Percentiles rank a stretch among this genome's conserved stretches.
phyloP scores from a whole-genome alignment of 2,329 filamentous ascomycete species.

The Aspergillus sp. region DNA sequence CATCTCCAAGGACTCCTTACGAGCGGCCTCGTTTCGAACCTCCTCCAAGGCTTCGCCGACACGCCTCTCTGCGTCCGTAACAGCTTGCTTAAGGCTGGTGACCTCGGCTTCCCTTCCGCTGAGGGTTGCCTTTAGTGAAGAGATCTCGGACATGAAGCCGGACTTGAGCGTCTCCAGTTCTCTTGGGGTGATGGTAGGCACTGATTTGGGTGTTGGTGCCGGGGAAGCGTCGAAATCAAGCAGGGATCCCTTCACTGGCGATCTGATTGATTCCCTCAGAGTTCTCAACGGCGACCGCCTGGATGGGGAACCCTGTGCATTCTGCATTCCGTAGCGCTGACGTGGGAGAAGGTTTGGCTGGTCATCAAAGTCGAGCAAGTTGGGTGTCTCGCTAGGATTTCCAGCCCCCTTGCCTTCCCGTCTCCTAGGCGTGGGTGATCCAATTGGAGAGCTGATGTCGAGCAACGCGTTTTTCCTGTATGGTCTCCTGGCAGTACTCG shows the following conservation, averaged over 20 bases:
- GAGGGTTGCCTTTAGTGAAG: conserved; percentile 81
- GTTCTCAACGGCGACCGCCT: conserved; percentile 37
- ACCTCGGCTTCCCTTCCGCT: conserved; percentile 92
- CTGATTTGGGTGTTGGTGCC: conserved; percentile 79
- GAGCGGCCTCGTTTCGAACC: conserved; percentile 63
- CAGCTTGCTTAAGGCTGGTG: conserved; percentile 72
- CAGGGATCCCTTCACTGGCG: conserved; percentile 53
- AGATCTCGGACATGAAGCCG: conserved; percentile 82
- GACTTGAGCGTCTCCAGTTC: conserved; percentile 92
- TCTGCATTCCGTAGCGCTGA: conserved; percentile 37
- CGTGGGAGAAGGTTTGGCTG: conserved; percentile 52
- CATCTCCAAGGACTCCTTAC: conserved; percentile 61
- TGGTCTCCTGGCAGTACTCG: conserved; percentile 38
- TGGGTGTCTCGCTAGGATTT: conserved; percentile 54
- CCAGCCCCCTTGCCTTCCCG: conserved; percentile 36
- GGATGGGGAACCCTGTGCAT: conserved; percentile 29
- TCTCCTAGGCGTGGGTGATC: conserved; percentile 42
- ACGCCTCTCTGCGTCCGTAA: conserved; percentile 82
- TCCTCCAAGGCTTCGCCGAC: conserved; percentile 79
- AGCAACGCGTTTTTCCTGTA: conserved; percentile 20
- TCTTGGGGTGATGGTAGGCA: conserved; percentile 81
- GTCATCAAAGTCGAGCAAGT: conserved; percentile 81
- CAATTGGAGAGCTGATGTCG: conserved; percentile 23
- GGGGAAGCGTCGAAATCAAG: conserved; percentile 92
- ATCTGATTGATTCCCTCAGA: conserved; percentile 25